Evolutionary conservation across 2,329 filamentous ascomycete genomes (phyloP), one percentile per base, ranked within the genome.

Genomic region (Colletotrichum sp.): DNA sequence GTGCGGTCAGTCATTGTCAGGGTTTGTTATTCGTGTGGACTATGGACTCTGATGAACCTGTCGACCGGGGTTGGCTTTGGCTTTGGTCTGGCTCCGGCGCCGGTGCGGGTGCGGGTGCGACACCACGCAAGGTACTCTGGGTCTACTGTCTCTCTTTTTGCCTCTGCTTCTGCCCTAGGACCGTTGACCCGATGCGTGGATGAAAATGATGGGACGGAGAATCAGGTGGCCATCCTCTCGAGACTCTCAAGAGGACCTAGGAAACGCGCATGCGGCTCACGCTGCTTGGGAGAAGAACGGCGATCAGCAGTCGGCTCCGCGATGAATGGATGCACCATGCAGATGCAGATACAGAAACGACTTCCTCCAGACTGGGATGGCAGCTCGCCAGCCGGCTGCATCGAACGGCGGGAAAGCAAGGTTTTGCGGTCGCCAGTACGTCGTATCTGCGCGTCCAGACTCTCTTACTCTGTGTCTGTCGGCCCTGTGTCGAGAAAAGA

Each of bases 101-200:
- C 66, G 66, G 66, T 16, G 30, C n/a, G n/a, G 34, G 62, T 24
- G 62, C 62, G 28, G 62, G 15, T 34, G 34, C 15, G 61, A 21
- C 32, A 52, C 56, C 34, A 6, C 65, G 48, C 30, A n/a, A 21
- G n/a, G 32, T 43, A 48, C 43, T 60, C 15, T 60, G 16, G 12
- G 6, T 48, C 18, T 48, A n/a, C 43, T 48, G 18, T 48, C 43
- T 21, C n/a, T 48, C 43, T 48, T 13, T 48, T 18, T 21, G 43
- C 43, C 43, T 48, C 43, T 48, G 43, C 9, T 21, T 48, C 43
- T 48, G 43, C 43, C 43, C 43, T 48, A 48, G n/a, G 21, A 16
- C 68, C 36, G 68, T 74, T 62, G 72, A 62, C 68, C 52, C 52
- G 66, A 68, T 58, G 66, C 43, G 43, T 48, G 43, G 43, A 68